Base-by-base conservation (phyloP, 1,284 basidiomycete genomes). In the Cutaneotrichosporon sp. region DNA sequence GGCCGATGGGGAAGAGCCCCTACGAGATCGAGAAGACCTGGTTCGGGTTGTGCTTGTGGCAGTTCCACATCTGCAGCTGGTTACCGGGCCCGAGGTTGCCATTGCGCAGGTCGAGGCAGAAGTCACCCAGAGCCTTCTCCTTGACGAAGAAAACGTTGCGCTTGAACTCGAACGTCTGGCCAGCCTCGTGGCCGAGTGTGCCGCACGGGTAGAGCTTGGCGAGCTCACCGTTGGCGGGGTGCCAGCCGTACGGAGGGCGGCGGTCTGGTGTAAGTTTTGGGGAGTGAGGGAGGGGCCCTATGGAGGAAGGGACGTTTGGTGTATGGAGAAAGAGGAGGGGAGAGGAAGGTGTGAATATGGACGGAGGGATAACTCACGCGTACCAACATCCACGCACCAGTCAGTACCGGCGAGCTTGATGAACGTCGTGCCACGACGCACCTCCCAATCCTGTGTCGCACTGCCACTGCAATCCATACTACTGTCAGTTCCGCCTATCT, bases 31-130 rank as follows among this genome's bases (percentile, higher is more conserved):
- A 53, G 51, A 53, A 67, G 32, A 63, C 11, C 64, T 70, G 69
- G 61, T 70, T 68, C 31, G 60, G 60, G 66, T 70, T 70, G 42
- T 60, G 60, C 31, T 21, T 7, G 42, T 34, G 30, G 56, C 68
- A 70, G 63, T 69, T 38, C 72, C 72, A 75, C 42, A 65, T 69
- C 65, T 73, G 73, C 22, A 70, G 30, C 32, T 67, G 66, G 46
- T 68, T 68, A 8, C 50, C 58, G 3, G 56, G 40, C 22, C 11
- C 42, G 40, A 47, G 40, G 36, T 30, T 42, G 21, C 72, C 72
- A 59, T 69, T 55, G 4, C 65, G 62, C 4, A 72, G 56, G 51
- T 75, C 73, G 32, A 75, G 56, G 55, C 73, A 75, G 36, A 60
- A 60, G 22, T 52, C 26, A 31, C 51, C 51, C 16, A 53, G 30